Base-by-base conservation (phyloP, 2,329 filamentous ascomycete species). In the Microcyclosporella mali region DNA sequence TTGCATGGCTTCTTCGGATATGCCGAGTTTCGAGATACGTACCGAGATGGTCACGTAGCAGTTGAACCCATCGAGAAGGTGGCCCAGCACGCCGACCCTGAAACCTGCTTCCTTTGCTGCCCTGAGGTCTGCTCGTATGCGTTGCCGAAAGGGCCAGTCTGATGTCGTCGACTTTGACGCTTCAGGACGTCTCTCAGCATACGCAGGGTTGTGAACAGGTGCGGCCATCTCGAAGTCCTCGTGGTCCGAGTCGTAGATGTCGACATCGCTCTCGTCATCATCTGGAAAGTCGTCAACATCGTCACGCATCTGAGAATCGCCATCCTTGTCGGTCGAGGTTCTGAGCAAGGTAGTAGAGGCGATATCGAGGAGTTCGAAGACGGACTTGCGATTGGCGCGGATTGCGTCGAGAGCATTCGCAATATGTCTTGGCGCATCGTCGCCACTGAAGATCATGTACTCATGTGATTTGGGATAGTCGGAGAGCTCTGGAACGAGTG, bases 1-100 rank as follows among this genome's bases (percentile, higher is more conserved):
- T 56, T 83, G 74, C 63, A 87, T 76, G 0, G 80, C 81, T 56
- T 89, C 85, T 29, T 82, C 74, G 0, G 85, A 83, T 10, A 95
- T 77, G 0, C 77, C 80, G 1, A 95, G 74, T 53, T 84, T 84
- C 3, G 74, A 69, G 21, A 85, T 76, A 3, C 79, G 79, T 21
- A 85, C 75, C 0, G 88, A 87, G 2, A 92, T 64, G 3, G 79
- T 80, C 14, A 92, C 62, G 46, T 76, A 75, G 40, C 71, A 67
- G 18, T 62, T 69, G 45, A 67, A 72, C 9, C 67, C 66, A 1
- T 68, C 59, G 17, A 72, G 61, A 14, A 79, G 66, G 14, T 73
- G 68, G 10, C 72, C 73, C 9, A 84, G 61, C 25, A 81, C 68
- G 2, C 82, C 85, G 19, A 90, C 70, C 48, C 76, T 82, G 63